Evolutionary conservation across 768 basidiomycete species (phyloP).

Genomic region (Pisolithus orientalis): DNA sequence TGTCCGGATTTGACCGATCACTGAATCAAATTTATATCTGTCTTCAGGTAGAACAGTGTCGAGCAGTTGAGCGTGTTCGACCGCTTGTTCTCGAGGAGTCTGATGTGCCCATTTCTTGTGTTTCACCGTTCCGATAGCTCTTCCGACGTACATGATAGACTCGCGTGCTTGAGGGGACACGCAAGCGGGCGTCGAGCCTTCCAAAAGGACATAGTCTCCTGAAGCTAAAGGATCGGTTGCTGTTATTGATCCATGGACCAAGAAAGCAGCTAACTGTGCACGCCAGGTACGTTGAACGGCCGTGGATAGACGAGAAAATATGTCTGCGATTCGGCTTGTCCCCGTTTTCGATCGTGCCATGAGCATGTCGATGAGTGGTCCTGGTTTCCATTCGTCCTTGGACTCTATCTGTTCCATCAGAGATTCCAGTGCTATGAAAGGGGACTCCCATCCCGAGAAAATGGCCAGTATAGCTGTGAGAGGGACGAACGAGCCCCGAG

Average conservation of each 20-base stretch:
- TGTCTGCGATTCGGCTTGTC: conserved; percentile 65
- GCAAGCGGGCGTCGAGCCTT: conserved; percentile 69
- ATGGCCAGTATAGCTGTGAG: conserved; percentile 76
- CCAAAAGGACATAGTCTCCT: conserved; percentile 49
- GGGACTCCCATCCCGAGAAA: conserved; percentile 87
- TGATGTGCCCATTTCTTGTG: conserved; percentile 74
- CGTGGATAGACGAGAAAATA: conserved; percentile 62
- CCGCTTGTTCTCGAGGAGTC: conserved; percentile 60
- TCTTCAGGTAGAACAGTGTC: conserved; percentile 69
- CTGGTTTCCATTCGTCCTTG: conserved; percentile 52
- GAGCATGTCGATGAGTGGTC: conserved; percentile 76
- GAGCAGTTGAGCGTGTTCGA: conserved; percentile 59
- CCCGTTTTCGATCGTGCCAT: conserved; percentile 69
- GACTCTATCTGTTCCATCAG: conserved; percentile 59
- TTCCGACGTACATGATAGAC: conserved; percentile 81
- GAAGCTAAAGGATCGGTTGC: conserved; percentile 60
- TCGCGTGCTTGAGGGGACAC: conserved; percentile 67
- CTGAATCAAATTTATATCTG: conserved; percentile 67
- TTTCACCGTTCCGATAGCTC: conserved; percentile 80
- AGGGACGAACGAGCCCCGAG: conserved; percentile 78
- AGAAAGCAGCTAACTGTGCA: conserved; percentile 72
- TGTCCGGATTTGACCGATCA: conserved; percentile 68
- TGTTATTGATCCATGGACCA: conserved; percentile 71
- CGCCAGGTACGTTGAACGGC: conserved; percentile 82
- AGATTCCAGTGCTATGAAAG: conserved; percentile 63